Conservation (phyloP, 108 stramenopile species). For the Cyclotella atomus region DNA sequence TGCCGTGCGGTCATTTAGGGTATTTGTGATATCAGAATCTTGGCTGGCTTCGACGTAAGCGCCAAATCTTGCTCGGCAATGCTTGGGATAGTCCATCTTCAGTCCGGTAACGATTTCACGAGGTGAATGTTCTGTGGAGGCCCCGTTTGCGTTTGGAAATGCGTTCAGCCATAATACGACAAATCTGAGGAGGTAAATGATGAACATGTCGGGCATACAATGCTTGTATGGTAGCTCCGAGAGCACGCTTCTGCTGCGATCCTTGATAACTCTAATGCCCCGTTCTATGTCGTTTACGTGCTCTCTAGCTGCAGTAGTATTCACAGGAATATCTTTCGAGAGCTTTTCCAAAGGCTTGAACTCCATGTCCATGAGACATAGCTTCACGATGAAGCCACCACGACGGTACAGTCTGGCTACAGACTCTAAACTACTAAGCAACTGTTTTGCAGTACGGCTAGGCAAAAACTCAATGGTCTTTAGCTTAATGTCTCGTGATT, state of each 20-base stretch:
- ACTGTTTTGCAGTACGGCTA: conserved; percentile 10
- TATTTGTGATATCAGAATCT: conserved; percentile 19
- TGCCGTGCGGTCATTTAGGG: not conserved
- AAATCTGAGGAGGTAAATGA: conserved; percentile 17
- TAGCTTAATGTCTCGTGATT: conserved; percentile 34
- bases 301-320: conserved; percentile 29
- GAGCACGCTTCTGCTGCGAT: not conserved
- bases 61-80: conserved; percentile 31
- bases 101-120: conserved; percentile 11
- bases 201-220: not conserved
- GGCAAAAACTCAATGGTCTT: conserved; percentile 25
- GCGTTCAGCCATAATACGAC: conserved; percentile 29
- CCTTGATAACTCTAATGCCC: conserved; percentile 18
- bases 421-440: not conserved
- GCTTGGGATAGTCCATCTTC: conserved; percentile 15
- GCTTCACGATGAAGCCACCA: conserved; percentile 16
- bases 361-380: conserved; percentile 16
- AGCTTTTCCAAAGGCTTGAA: conserved; percentile 7
- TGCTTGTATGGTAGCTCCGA: conserved; percentile 11
- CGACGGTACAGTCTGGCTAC: conserved; percentile 4
- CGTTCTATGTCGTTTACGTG: conserved; percentile 32
- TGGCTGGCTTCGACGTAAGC: conserved; percentile 37
- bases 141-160: conserved; percentile 17
- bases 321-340: not conserved
- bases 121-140: conserved; percentile 18